Evolutionary conservation across 495 filamentous ascomycete genomes (phyloP).

Genomic region (Cercophora scortea): DNA sequence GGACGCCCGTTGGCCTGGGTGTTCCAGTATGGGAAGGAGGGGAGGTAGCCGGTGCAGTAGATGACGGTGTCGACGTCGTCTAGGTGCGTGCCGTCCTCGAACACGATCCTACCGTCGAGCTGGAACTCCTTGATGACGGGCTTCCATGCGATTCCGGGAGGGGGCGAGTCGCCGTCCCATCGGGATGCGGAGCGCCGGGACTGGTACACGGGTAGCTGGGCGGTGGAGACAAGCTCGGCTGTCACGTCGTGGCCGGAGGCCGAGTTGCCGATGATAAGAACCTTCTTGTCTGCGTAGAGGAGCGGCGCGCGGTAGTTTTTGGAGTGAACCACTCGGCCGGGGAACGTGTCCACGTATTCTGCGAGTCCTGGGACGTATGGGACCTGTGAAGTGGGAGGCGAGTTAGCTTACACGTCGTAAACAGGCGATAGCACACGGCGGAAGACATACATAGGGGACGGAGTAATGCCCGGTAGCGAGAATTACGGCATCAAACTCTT

Average conservation of each 20-base stretch:
- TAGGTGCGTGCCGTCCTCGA: conserved; percentile 32
- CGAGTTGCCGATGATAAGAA: conserved; percentile 42
- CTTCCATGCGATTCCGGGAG: conserved; percentile 37
- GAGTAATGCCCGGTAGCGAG: conserved; percentile 46
- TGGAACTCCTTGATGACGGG: conserved; percentile 31
- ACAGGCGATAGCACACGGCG: neutral
- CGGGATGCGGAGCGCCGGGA: conserved; percentile 34
- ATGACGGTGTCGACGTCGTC: conserved; percentile 37
- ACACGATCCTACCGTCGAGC: conserved; percentile 29
- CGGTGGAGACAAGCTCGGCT: conserved; percentile 25
- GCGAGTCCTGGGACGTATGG: conserved; percentile 35
- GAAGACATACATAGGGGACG: conserved; percentile 39
- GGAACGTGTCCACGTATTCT: conserved; percentile 30
- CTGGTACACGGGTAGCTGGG: conserved; percentile 32
- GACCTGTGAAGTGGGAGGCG: conserved; percentile 19
- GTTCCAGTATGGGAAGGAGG: conserved; percentile 45
- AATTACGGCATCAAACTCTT: conserved; percentile 41
- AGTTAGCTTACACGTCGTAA: neutral
- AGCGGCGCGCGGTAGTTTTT: conserved; percentile 35
- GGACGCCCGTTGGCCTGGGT: conserved; percentile 24
- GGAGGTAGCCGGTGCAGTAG: conserved; percentile 43
- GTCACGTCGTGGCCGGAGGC: conserved; percentile 44
- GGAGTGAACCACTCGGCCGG: conserved; percentile 34
- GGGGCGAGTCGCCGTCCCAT: conserved; percentile 37
- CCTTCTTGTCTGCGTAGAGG: conserved; percentile 22